Base-by-base conservation (phyloP, 2,329 filamentous ascomycete species). In the Leptographium radiaticola region DNA sequence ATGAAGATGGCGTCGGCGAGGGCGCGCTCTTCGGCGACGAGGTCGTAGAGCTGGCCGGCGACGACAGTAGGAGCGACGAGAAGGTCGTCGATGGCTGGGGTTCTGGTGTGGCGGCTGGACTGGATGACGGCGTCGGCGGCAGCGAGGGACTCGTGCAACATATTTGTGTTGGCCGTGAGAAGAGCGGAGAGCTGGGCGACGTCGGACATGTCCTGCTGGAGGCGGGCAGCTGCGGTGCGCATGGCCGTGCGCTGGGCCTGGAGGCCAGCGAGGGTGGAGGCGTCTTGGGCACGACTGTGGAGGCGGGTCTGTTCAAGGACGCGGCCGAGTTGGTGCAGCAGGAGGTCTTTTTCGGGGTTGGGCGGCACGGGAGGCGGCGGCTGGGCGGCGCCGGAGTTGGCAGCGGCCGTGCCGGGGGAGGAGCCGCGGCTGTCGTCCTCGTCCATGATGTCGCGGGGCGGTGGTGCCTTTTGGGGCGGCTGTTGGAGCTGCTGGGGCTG, bases 21-120 rank as follows among this genome's bases (percentile, higher is more conserved):
- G 3, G 87, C 89, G 59, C 85, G 78, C 70, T 96, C 91, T 65
- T 98, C 93, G 1, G 89, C 89, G 33, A 90, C 87, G 2, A 94
- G 74, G 49, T 84, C 83, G 68, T 97, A 98, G 25, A 98, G 72
- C 72, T 98, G 93, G 59, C 91, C 90, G 0, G 87, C 88, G 6
- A 96, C 93, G 1, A 96, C 85, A 0, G 89, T 96, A 1, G 91
- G 89, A 4, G 90, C 89, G n/a, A 96, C 88, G 3, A 98, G 75
- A 38, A 97, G 77, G 56, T 95, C 89, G 66, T 98, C 93, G 49
- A 97, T 85, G 49, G 84, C 80, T 0, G 90, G 89, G 1, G 83
- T 77, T 43, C 77, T 76, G 49, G 87, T 81, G 16, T 74, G 74
- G 54, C 81, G 77, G n/a, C 87, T 87, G 51, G 81, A 79, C 44